These are phyloP conservation scores for Micractinium conductrix DNA, from an alignment of 139 green algal species.

Conservation along the genomic window DNA sequence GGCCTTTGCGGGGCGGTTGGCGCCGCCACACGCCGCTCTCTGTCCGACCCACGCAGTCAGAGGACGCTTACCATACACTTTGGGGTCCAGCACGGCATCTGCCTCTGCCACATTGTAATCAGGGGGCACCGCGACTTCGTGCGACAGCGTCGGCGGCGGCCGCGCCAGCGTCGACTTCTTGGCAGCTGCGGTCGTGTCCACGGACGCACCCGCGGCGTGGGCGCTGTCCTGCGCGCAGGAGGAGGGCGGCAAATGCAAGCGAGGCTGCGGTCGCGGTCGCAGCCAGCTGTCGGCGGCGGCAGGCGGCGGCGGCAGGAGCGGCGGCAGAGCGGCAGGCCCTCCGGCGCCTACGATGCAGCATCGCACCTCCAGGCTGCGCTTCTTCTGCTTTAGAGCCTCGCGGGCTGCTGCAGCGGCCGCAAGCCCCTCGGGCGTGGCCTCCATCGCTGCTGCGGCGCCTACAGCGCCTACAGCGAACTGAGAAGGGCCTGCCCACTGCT, in stretches of 20 bases:
- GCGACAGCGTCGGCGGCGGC: constrained; percentile 34
- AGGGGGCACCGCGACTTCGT: constrained; percentile 75
- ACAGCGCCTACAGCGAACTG: too few species aligned
- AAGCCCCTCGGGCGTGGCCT: constrained; percentile 59
- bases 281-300: background rate
- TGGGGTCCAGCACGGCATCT: constrained; percentile 51
- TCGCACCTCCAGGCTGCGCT: constrained; percentile 46
- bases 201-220: background rate
- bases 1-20: too few species aligned
- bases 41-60: too few species aligned
- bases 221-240: background rate
- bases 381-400: constrained; percentile 68
- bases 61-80: too few species aligned
- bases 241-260: background rate
- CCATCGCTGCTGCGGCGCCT: constrained; percentile 41
- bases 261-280: background rate
- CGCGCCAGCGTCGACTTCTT: background rate
- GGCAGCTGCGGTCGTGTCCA: background rate
- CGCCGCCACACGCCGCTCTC: too few species aligned
- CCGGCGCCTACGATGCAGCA: background rate
- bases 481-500: too few species aligned
- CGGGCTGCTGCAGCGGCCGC: constrained; percentile 62
- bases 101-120: constrained; percentile 56
- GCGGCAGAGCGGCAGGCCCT: background rate
- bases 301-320: background rate